Conservation (phyloP, 768 basidiomycete species). For the Coprinopsis cinerea region DNA sequence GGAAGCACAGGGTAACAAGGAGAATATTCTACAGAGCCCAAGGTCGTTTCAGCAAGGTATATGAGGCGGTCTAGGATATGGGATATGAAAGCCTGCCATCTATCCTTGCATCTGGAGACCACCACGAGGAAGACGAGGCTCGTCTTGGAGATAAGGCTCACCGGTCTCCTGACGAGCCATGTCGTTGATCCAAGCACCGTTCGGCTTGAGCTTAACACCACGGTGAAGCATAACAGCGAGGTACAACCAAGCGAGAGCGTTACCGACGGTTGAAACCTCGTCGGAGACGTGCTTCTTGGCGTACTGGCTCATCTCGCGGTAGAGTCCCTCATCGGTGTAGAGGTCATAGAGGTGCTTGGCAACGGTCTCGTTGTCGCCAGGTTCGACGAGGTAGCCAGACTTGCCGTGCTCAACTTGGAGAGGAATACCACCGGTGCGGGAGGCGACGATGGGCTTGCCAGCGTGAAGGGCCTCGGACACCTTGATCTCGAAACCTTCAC, state of each 20-base stretch:
- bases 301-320: constrained; percentile 56
- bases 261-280: constrained; percentile 81
- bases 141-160: constrained; percentile 58
- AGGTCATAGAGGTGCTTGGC: constrained; percentile 73
- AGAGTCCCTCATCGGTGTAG: constrained; percentile 67
- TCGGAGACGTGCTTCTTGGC: constrained; percentile 76
- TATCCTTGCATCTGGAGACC: constrained; percentile 53
- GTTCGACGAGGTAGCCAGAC: constrained; percentile 78
- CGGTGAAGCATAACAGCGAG: constrained; percentile 77
- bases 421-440: constrained; percentile 87
- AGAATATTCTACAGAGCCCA: neutral
- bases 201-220: constrained; percentile 71
- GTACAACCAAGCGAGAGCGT: constrained; percentile 56
- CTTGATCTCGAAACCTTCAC: constrained; percentile 97
- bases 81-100: too few relatives aligned
- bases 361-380: constrained; percentile 70
- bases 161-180: constrained; percentile 70
- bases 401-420: constrained; percentile 85
- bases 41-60: too few relatives aligned
- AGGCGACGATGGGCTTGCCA: constrained; percentile 81
- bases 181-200: constrained; percentile 84
- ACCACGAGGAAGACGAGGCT: constrained; percentile 67
- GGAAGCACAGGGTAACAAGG: too few relatives aligned
- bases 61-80: too few relatives aligned
- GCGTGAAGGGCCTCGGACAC: constrained; percentile 93